A percentile compares a stretch with the other conserved stretches of the same genome.
Evolutionary conservation across 805 yeast genomes (phyloP).

Genomic region (Candida nitratophila): DNA sequence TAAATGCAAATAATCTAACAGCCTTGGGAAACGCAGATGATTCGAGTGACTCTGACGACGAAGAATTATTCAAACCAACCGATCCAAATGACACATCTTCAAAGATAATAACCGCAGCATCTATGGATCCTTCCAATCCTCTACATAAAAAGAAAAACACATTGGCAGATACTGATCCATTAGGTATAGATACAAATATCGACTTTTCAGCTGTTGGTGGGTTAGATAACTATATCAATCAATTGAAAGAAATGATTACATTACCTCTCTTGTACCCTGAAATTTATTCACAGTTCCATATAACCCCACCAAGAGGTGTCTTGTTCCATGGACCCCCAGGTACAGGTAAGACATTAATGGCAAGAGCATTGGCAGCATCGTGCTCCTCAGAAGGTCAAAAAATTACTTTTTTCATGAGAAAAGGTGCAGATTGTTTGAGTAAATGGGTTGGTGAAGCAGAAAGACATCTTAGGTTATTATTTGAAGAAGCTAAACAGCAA

Average conservation of each 20-base stretch:
- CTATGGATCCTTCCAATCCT: background rate
- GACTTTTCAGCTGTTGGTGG: slow-evolving; percentile 85
- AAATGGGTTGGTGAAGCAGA: slow-evolving; percentile 99
- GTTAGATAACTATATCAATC: slow-evolving; percentile 80
- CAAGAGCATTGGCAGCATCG: slow-evolving; percentile 93
- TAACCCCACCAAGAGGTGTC: slow-evolving; percentile 96
- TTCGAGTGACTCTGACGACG: slow-evolving; percentile 42
- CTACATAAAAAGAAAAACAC: slow-evolving; percentile 42
- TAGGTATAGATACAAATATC: slow-evolving; percentile 63
- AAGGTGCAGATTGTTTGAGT: slow-evolving; percentile 94
- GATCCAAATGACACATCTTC: slow-evolving; percentile 24
- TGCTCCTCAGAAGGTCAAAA: slow-evolving; percentile 80
- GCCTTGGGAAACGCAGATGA: slow-evolving; percentile 28
- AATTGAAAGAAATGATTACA: slow-evolving; percentile 94
- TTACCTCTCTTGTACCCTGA: slow-evolving; percentile 91
- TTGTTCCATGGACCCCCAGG: slow-evolving; percentile 99
- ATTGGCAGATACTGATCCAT: slow-evolving; percentile 85
- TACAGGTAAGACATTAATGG: slow-evolving; percentile 97
- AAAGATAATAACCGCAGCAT: slow-evolving; percentile 6
- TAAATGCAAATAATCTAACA: slow-evolving; percentile 21
- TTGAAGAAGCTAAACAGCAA: slow-evolving; percentile 93
- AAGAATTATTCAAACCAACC: slow-evolving; percentile 28
- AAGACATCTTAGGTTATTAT: slow-evolving; percentile 79
- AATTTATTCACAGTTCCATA: slow-evolving; percentile 78
- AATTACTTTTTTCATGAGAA: slow-evolving; percentile 94